Evolutionary conservation across 2,329 filamentous ascomycete genomes (phyloP), one percentile per base, ranked within the genome.

Genomic region (Diaporthe capsici): DNA sequence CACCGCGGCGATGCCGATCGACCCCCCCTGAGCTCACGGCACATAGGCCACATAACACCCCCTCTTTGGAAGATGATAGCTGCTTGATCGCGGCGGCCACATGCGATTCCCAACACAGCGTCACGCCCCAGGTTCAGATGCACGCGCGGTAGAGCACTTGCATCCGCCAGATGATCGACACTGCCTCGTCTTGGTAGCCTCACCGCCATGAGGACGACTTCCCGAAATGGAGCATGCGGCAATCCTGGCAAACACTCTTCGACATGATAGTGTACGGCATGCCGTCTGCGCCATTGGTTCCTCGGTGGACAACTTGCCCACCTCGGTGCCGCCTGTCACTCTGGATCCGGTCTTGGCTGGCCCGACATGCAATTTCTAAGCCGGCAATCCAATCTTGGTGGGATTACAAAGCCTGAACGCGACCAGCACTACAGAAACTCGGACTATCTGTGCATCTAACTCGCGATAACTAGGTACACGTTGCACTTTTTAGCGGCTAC

Each of bases 1-100:
- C 44, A 60, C 63, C 61, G 72, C 73, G 75, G 75, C 55, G 61
- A 75, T 67, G 39, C 75, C 75, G 73, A 65, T 63, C 47, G 49
- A 65, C 39, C 61, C 75, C 73, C 73, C 73, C 25, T 42, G 55
- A 75, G 42, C 47, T n/a, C 55, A 44, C 51, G 34, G 37, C 53
- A 44, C 44, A 25, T 37, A 44, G 63, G 25, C 17, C 37, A 53
- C n/a, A 37, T 65, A 17, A 8, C 17, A 65, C 63, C 53, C 31
- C 44, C 25, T 42, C 39, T 39, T 39, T 47, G 44, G 53, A 58
- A 34, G n/a, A 37, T 44, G 58, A 60, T 60, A 57, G 55, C 58
- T 53, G 37, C 44, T 61, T 44, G 44, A 58, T 57, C 42, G 58
- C 49, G 42, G 58, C 63, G 31, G 63, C 68, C 47, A 63, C 34